Conservation (phyloP, 2,329 filamentous ascomycete genomes). For the Arthrobotrys megalospora region DNA sequence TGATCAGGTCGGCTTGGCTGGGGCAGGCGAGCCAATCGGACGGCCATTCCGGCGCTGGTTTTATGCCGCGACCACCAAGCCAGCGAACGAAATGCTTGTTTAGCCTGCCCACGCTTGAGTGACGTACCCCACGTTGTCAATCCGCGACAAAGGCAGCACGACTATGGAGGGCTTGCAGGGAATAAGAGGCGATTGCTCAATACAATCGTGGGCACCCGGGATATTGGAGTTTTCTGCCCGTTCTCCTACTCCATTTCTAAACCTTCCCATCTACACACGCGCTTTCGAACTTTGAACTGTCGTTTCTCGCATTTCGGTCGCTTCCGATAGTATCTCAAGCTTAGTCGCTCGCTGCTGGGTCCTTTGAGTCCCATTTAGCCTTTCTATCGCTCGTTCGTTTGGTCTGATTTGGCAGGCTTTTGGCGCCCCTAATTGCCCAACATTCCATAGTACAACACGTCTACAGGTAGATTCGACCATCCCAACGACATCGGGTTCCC, state of each 20-base stretch:
- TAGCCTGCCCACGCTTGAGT: conserved; percentile 37
- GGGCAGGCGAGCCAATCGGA: conserved; percentile 24
- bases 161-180: conserved; percentile 5
- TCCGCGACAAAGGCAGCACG: conserved; percentile 37
- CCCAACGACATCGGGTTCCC: background rate
- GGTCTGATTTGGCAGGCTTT: background rate
- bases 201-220: conserved; percentile 16
- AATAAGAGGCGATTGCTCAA: conserved; percentile 31
- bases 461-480: conserved; percentile 2
- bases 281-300: background rate
- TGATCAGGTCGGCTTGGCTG: conserved; percentile 45
- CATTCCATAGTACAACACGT: conserved; percentile 21
- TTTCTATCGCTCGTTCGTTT: background rate
- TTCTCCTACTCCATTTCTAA: background rate
- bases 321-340: background rate
- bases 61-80: conserved; percentile 39
- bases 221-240: conserved; percentile 27
- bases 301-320: background rate
- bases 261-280: background rate
- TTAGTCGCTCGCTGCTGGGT: background rate
- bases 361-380: background rate
- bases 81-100: conserved; percentile 47
- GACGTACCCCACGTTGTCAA: conserved; percentile 50
- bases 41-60: background rate
- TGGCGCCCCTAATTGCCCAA: conserved; percentile 16